Conservation (phyloP, 1,139 yeast genomes). For the Saccharomycopsis hybrid region DNA sequence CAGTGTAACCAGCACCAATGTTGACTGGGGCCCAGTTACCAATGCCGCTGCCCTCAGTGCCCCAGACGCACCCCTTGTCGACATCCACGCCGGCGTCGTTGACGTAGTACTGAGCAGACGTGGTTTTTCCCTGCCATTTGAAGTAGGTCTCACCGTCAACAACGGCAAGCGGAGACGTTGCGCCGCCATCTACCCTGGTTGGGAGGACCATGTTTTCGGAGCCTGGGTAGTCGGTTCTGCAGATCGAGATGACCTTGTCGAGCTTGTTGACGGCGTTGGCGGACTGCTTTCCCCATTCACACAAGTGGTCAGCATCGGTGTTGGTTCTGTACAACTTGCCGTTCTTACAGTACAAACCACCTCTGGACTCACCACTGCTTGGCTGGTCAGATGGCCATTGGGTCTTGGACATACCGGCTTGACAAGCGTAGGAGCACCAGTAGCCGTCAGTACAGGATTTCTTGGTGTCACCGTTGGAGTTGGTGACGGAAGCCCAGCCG, state of each 20-base stretch:
- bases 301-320: constrained; percentile 48
- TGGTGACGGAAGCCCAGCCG: constrained; percentile 72
- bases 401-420: constrained; percentile 86
- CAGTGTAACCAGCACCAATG: constrained; percentile 65
- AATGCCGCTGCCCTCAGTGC: constrained; percentile 50
- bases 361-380: constrained; percentile 66
- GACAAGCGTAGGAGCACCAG: constrained; percentile 83
- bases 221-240: constrained; percentile 88
- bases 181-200: constrained; percentile 59
- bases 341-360: constrained; percentile 65
- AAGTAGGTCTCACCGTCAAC: constrained; percentile 59
- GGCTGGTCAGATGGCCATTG: constrained; percentile 81
- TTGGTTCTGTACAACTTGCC: constrained; percentile 69
- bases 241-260: constrained; percentile 56
- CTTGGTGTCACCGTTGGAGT: constrained; percentile 56
- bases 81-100: constrained; percentile 73
- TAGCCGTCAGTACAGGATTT: constrained; percentile 65
- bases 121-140: constrained; percentile 56
- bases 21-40: constrained; percentile 86
- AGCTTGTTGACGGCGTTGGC: constrained; percentile 56
- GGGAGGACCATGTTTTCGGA: constrained; percentile 84
- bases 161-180: constrained; percentile 51
- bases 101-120: constrained; percentile 76
- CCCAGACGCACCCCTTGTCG: constrained; percentile 76
- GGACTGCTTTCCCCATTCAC: constrained; percentile 69